Evolutionary conservation across 768 basidiomycete species (phyloP).

Genomic region (Boletus huronensis): DNA sequence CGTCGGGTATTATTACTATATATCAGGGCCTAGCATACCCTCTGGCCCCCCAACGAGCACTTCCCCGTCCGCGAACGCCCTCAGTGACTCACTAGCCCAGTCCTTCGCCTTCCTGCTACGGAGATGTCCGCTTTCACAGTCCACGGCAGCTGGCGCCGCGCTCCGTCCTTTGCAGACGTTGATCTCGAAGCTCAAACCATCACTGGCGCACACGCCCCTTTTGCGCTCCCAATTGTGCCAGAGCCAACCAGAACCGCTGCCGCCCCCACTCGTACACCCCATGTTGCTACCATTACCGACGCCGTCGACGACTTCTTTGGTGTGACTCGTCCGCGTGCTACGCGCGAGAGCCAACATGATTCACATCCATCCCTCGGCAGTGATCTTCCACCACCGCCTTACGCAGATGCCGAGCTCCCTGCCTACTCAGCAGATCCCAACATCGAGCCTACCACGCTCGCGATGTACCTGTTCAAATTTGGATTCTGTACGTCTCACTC

Average conservation of each 20-base stretch:
- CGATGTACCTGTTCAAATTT: constrained; percentile 46
- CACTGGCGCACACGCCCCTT: constrained; percentile 2
- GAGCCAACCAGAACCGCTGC: constrained; percentile 4
- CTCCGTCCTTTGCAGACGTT: constrained; percentile 1
- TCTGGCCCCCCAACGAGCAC: not conserved
- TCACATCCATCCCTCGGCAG: not conserved
- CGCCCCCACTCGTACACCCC: constrained; percentile 6
- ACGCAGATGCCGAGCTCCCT: constrained; percentile 30
- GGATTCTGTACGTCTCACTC: constrained; percentile 42
- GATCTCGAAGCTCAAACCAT: constrained; percentile 20
- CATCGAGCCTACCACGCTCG: constrained; percentile 42
- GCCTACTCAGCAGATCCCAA: constrained; percentile 29
- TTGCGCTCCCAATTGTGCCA: constrained; percentile 4
- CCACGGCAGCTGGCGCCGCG: constrained; percentile 14
- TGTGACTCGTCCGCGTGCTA: constrained; percentile 19
- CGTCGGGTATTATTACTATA: constrained; percentile 7
- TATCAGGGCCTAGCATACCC: not conserved
- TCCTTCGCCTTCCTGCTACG: not conserved
- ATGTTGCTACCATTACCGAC: not conserved
- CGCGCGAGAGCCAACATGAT: constrained; percentile 34
- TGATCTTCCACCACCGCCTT: constrained; percentile 29
- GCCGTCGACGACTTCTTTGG: constrained; percentile 32
- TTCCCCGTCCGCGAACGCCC: not conserved
- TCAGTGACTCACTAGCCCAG: no score
- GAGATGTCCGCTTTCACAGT: constrained; percentile 3